These are phyloP conservation scores for Solanum ossicruentum DNA, from an alignment of 257 asterid genomes.

Conservation along the genomic window DNA sequence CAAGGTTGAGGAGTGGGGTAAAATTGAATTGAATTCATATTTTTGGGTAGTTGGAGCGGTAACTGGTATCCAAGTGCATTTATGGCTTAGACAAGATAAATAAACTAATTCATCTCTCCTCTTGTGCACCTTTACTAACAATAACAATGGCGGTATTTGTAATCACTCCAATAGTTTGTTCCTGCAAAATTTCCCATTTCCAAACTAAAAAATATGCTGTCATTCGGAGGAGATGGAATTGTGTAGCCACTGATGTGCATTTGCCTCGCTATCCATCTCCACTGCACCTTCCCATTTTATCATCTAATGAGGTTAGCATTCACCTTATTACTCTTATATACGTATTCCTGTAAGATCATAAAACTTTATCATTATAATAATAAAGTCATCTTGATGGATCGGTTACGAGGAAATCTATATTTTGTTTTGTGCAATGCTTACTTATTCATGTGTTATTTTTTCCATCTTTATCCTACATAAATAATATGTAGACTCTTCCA, in stretches of 20 bases:
- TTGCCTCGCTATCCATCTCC: background rate
- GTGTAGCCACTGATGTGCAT: background rate
- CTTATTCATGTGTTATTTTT: too few relatives aligned
- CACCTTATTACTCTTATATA: background rate
- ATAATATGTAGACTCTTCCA: too few relatives aligned
- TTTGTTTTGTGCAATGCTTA: too few relatives aligned
- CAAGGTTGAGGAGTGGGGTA: background rate
- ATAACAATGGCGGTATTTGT: background rate
- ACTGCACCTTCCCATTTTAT: background rate
- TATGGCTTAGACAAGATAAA: background rate
- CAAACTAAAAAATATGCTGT: background rate
- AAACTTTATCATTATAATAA: background rate
- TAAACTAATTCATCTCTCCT: background rate
- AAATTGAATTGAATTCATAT: background rate
- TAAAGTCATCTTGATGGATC: background rate
- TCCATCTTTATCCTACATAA: too few relatives aligned
- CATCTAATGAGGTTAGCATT: slow-evolving; percentile 6
- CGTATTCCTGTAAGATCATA: background rate
- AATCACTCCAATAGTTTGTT: background rate
- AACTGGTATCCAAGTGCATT: background rate
- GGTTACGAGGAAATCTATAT: too few relatives aligned
- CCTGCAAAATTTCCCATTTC: background rate
- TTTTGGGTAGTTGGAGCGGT: background rate
- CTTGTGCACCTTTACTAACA: background rate
- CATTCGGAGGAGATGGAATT: background rate